phyloP scores from a whole-genome alignment of 2,329 filamentous ascomycete genomes.

The Claviceps spartinae region DNA sequence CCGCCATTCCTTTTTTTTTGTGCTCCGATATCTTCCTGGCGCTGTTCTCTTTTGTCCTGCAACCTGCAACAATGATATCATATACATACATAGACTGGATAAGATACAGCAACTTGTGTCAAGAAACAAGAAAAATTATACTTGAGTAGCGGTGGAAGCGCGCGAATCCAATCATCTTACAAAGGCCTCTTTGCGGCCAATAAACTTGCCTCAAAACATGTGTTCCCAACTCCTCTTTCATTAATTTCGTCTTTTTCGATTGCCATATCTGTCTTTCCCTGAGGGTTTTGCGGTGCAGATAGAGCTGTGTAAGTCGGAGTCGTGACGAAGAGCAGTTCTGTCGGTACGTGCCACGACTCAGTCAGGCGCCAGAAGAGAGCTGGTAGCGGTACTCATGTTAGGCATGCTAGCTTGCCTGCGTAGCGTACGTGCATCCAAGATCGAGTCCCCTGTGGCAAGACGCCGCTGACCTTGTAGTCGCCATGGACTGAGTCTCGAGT shows the following conservation, averaged over 20 bases:
- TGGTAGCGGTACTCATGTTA: neutral
- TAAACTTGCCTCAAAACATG: no score
- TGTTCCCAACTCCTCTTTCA: no score
- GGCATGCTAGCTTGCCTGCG: conserved; percentile 2
- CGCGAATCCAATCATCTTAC: no score
- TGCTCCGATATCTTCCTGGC: neutral
- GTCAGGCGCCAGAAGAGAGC: no score
- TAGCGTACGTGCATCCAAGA: neutral
- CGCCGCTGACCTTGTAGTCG: neutral
- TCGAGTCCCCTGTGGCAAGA: neutral
- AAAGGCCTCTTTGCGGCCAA: neutral
- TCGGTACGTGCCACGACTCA: no score
- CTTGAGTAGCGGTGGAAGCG: neutral
- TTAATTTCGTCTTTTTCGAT: no score
- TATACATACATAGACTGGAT: neutral
- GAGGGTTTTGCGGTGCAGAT: no score
- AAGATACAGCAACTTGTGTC: neutral
- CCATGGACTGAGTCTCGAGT: neutral
- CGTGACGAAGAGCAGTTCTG: no score
- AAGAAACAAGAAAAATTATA: neutral
- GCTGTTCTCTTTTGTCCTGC: neutral
- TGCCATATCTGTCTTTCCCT: no score
- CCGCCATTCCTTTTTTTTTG: neutral
- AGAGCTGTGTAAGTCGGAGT: no score
- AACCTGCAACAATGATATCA: neutral